Conservation (phyloP, 257 asterid species). For the Cinchona pubescens region DNA sequence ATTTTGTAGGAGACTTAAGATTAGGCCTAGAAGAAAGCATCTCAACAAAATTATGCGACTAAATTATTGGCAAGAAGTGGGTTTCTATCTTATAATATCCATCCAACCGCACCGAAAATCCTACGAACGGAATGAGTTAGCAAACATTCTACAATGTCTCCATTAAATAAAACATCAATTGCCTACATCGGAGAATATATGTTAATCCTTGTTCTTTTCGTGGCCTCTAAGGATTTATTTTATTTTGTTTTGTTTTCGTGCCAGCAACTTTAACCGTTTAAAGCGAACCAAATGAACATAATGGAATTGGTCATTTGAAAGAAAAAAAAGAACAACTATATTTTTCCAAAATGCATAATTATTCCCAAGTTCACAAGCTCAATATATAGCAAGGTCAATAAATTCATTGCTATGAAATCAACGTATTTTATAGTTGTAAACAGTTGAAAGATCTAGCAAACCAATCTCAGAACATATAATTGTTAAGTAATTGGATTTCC, state of each 20-base stretch:
- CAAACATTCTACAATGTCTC: constrained; percentile 6
- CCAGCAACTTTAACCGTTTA: not conserved
- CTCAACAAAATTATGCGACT: not conserved
- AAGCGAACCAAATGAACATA: not conserved
- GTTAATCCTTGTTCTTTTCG: not conserved
- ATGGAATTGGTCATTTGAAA: not conserved
- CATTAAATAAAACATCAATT: too few relatives aligned
- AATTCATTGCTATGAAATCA: too few relatives aligned
- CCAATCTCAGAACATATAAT: not conserved
- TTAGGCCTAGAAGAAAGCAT: not conserved
- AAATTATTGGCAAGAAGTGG: not conserved
- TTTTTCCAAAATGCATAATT: too few relatives aligned
- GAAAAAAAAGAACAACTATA: not conserved
- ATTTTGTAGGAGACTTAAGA: not conserved
- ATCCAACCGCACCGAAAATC: not conserved
- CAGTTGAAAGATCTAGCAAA: not conserved
- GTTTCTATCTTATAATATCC: not conserved
- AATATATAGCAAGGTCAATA: too few relatives aligned
- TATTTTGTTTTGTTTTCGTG: not conserved
- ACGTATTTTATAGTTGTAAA: too few relatives aligned
- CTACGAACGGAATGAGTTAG: not conserved
- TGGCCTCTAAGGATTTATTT: not conserved
- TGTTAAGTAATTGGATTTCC: not conserved
- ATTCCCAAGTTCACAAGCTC: too few relatives aligned
- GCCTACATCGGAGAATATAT: not conserved